Base-by-base conservation (phyloP, 805 yeast genomes). In the Cyberlindnera amylophila region DNA sequence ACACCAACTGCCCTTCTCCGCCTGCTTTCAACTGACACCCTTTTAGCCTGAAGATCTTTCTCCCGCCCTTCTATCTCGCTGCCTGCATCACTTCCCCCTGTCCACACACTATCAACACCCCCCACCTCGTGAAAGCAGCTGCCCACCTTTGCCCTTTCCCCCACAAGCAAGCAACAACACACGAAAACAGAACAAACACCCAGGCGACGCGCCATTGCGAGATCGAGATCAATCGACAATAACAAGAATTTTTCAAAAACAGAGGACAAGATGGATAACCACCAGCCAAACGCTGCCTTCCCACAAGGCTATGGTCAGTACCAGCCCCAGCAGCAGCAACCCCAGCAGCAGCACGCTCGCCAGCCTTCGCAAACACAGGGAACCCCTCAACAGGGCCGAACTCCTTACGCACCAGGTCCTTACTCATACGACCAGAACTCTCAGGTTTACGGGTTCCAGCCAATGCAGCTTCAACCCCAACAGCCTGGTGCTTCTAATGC, bases 321-420 rank as follows among this genome's bases (percentile, higher is more conserved):
- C 26, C 55, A 49, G 32, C 36, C 19, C 26, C 45, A 41, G 17
- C 48, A 41, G 21, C 39, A 33, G 5, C 45, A 27, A 26, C 51
- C 31, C n/a, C 51, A 39, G 29, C 34, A 21, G 32, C 45, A 41
- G 31, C 41, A 16, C 21, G 23, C 17, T 4, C 34, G 35, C 34
- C 33, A 30, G 26, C 26, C 26, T 16, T 36, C 32, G 11, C 38
- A 36, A 21, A 12, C 17, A 31, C 26, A 24, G 24, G 24, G 24
- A 15, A 26, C 19, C 8, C 23, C 21, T 16, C 16, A 14, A 16
- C 35, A 18, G 35, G n/a, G 18, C 24, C 8, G 35, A 11, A 6
- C 27, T 27, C 7, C 35, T 15, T 19, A 21, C 26, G 24, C 35
- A 18, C 30, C 30, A 27, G 32, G 32, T 14, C n/a, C 26, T 4